A percentile compares a stretch with the other conserved stretches of the same genome.
These are phyloP conservation scores for Hippophae rhamnoides DNA, from an alignment of 306 rosid species.

Conservation along the genomic window DNA sequence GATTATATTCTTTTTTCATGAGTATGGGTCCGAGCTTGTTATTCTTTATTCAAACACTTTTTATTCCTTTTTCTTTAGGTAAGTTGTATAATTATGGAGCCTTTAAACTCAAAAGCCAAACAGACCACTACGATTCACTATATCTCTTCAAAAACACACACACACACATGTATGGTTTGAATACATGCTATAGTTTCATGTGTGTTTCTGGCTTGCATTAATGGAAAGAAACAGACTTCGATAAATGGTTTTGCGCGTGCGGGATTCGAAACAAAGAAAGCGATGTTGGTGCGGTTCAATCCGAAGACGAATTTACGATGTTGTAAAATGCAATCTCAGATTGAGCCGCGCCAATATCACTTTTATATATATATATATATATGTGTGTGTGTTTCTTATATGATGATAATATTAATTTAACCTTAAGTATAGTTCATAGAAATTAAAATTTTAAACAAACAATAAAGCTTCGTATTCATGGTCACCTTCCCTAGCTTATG, in stretches of 20 bases:
- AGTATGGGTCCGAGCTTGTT: constrained; percentile 14
- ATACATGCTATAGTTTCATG: no score
- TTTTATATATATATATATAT: constrained; percentile 1
- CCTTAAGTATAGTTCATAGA: no score
- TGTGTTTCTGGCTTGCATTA: no score
- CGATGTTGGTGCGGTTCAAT: constrained; percentile 99
- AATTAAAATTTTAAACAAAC: no score
- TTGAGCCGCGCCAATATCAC: constrained; percentile 99
- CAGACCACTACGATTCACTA: constrained; percentile 12
- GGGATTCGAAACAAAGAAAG: constrained; percentile 32
- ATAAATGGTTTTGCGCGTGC: constrained; percentile 6
- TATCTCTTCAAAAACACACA: no score
- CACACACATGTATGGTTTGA: no score
- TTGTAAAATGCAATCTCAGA: constrained; percentile 82
- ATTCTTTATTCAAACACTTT: constrained; percentile 37
- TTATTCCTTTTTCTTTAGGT: constrained; percentile 37
- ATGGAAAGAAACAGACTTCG: constrained; percentile 3
- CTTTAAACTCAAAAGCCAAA: constrained; percentile 27
- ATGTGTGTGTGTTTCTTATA: no score
- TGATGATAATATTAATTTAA: no score
- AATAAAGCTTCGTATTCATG: no score
- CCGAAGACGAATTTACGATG: constrained; percentile 77
- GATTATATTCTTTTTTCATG: no score
- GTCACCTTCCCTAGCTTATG: no score
- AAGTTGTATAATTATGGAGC: constrained; percentile 23